Evolutionary conservation across 352 stramenopile species (phyloP).

Genomic region (Phytopythium mirpurense): DNA sequence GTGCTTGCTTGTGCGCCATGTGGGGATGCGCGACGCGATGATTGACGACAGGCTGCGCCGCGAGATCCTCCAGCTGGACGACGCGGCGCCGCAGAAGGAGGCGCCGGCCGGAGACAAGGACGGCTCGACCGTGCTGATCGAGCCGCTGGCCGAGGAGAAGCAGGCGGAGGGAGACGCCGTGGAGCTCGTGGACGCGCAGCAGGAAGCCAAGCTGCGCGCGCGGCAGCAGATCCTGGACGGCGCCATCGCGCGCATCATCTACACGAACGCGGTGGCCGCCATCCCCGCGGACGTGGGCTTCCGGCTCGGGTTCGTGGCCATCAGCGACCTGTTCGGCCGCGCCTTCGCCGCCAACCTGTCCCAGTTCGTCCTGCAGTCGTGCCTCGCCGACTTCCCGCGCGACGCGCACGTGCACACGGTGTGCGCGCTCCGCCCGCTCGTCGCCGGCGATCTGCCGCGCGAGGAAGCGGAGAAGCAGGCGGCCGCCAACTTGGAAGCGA

Average conservation of each 20-base stretch:
- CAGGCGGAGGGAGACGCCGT: slow-evolving; percentile 20
- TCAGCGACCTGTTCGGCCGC: slow-evolving; percentile 66
- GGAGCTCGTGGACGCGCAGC: slow-evolving; percentile 23
- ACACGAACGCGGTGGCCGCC: slow-evolving; percentile 56
- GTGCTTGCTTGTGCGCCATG: too few species aligned
- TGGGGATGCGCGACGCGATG: too few species aligned
- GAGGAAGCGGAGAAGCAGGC: slow-evolving; percentile 31
- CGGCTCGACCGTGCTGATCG: slow-evolving; percentile 42
- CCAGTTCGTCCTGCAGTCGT: slow-evolving; percentile 64
- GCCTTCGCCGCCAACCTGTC: slow-evolving; percentile 58
- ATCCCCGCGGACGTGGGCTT: slow-evolving; percentile 65
- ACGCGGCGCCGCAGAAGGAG: slow-evolving; percentile 7
- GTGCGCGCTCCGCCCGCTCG: slow-evolving; percentile 49
- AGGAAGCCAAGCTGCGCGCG: slow-evolving; percentile 51
- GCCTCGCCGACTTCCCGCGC: slow-evolving; percentile 44
- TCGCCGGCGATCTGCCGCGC: slow-evolving; percentile 25
- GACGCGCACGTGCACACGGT: slow-evolving; percentile 52
- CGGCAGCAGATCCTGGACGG: slow-evolving; percentile 70
- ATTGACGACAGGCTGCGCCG: slow-evolving; percentile 55
- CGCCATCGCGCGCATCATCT: slow-evolving; percentile 82
- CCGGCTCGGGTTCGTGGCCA: slow-evolving; percentile 69
- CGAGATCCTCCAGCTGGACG: slow-evolving; percentile 72
- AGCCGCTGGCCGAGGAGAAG: slow-evolving; percentile 56
- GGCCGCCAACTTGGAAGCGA: slow-evolving; percentile 58
- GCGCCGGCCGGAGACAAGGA: slow-evolving; percentile 14